phyloP scores from a whole-genome alignment of 1,284 basidiomycete genomes.

The Cerioporus squamosus region DNA sequence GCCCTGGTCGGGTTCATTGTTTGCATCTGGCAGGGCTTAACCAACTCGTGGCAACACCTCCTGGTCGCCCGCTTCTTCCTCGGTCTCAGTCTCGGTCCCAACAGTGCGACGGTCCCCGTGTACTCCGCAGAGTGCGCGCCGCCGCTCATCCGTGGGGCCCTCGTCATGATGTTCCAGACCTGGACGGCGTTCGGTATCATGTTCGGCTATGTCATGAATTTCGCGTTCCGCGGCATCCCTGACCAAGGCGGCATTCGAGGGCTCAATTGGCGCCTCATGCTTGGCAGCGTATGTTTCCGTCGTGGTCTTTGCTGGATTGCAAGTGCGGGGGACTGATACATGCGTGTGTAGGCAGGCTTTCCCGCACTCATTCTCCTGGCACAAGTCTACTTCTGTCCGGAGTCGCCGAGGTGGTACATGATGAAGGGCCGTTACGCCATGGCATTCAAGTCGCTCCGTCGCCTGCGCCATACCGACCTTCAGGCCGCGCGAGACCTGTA shows the following conservation, averaged over 20 bases:
- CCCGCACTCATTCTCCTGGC: conserved; percentile 62
- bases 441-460: conserved; percentile 66
- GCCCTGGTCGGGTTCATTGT: conserved; percentile 66
- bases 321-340: not conserved
- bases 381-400: conserved; percentile 60
- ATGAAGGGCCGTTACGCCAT: conserved; percentile 66
- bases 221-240: conserved; percentile 59
- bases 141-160: conserved; percentile 72
- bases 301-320: too few relatives aligned
- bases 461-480: conserved; percentile 67
- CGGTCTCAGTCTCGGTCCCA: conserved; percentile 74
- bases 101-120: conserved; percentile 65
- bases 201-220: conserved; percentile 58
- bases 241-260: conserved; percentile 51
- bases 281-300: conserved; percentile 49
- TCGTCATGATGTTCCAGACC: conserved; percentile 81
- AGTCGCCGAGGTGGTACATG: conserved; percentile 78
- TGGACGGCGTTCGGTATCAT: conserved; percentile 82
- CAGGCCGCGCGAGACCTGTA: conserved; percentile 80
- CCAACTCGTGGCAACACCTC: conserved; percentile 74
- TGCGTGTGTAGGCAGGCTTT: conserved; percentile 52
- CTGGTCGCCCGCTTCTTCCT: conserved; percentile 73
- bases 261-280: conserved; percentile 72
- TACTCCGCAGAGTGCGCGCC: conserved; percentile 73
- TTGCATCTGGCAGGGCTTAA: conserved; percentile 72